Percentiles rank a stretch among this genome's conserved stretches.
Conservation (phyloP, 176 grass and related monocot genomes). For the Oryza meridionalis region DNA sequence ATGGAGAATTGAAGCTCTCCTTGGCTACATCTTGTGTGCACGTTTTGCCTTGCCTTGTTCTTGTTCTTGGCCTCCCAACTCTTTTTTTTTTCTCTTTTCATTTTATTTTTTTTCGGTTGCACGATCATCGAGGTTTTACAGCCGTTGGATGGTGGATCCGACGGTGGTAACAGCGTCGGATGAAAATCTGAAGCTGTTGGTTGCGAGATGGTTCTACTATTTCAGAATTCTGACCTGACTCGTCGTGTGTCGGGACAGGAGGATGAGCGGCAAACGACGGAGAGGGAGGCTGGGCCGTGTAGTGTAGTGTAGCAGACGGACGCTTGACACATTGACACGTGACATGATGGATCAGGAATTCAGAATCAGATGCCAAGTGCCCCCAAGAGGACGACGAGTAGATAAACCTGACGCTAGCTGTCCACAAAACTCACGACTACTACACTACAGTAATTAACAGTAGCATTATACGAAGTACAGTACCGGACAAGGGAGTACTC, state of each 20-base stretch:
- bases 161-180: neutral
- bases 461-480: neutral
- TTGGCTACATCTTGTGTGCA: slow-evolving; percentile 4
- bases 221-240: neutral
- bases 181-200: neutral
- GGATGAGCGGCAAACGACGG: neutral
- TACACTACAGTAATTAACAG: neutral
- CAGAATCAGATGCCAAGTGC: slow-evolving; percentile 31
- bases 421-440: no score
- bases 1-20: neutral
- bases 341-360: slow-evolving; percentile 15
- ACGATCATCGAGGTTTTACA: neutral
- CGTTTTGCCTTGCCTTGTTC: neutral
- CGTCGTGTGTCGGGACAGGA: neutral
- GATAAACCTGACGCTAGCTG: neutral
- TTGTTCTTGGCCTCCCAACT: neutral
- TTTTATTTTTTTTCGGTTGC: neutral
- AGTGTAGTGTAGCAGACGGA: neutral
- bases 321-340: neutral
- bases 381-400: neutral
- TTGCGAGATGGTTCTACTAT: neutral
- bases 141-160: slow-evolving; percentile 2
- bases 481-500: neutral
- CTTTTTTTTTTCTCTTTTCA: no score
- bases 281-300: neutral